Percentiles rank a stretch among this genome's conserved stretches.
Conservation (phyloP, 257 asterid species). For the Verbascum thapsus region DNA sequence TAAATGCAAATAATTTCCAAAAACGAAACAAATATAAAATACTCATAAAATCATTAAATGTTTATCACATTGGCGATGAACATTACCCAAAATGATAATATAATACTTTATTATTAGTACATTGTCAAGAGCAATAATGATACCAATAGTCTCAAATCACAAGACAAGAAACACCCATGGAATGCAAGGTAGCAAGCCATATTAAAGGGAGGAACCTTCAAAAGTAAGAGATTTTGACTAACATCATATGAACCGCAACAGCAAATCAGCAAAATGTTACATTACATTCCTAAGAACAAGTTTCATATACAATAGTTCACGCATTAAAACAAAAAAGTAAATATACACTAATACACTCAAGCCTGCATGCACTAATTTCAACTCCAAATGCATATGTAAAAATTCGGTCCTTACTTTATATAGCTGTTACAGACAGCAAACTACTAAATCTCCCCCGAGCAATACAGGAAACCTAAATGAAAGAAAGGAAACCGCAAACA, state of each 20-base stretch:
- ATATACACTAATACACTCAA: not conserved
- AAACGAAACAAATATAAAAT: not conserved
- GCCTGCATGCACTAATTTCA: conserved; percentile 34
- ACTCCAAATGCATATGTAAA: conserved; percentile 1
- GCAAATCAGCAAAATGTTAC: too few relatives aligned
- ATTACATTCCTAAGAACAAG: not conserved
- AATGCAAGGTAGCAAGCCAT: conserved; percentile 1
- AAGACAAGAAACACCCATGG: conserved; percentile 8
- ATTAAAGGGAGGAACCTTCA: not conserved
- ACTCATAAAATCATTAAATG: not conserved
- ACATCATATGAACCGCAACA: not conserved
- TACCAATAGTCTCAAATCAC: conserved; percentile 8
- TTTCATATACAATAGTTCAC: not conserved
- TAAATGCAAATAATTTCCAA: conserved; percentile 7
- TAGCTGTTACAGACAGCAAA: conserved; percentile 14
- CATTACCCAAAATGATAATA: too few relatives aligned
- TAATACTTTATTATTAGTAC: too few relatives aligned
- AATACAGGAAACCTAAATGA: not conserved
- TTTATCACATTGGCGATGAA: not conserved
- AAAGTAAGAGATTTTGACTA: not conserved
- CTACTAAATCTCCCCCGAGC: not conserved
- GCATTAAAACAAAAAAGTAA: not conserved
- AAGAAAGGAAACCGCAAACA: conserved; percentile 10
- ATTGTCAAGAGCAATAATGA: not conserved
- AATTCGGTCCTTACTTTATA: not conserved